These are phyloP conservation scores for Caryopteris hybrid DNA, from an alignment of 305 asterid species.

Conservation along the genomic window DNA sequence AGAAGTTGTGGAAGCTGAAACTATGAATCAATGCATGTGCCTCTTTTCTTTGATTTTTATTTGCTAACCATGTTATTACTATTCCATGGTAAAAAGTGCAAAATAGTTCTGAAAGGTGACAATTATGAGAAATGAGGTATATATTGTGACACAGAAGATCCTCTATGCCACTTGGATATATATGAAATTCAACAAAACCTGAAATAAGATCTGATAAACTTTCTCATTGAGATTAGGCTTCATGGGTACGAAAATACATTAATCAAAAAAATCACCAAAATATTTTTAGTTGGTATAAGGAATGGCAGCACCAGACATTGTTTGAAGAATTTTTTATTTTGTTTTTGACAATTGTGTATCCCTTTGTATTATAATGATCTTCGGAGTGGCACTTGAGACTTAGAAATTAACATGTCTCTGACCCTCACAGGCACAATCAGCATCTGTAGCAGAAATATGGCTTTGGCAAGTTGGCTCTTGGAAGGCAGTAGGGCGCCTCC, in stretches of 20 bases:
- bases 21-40: not conserved
- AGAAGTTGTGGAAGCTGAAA: constrained; percentile 77
- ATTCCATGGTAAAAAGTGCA: not conserved
- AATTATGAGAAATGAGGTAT: not conserved
- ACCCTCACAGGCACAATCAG: constrained; percentile 80
- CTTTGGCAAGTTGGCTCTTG: constrained; percentile 92
- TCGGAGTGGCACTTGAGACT: not conserved
- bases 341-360: not conserved
- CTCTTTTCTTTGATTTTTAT: not conserved
- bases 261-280: no score
- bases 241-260: not conserved
- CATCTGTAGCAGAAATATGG: constrained; percentile 92
- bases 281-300: not conserved
- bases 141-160: no score
- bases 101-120: not conserved
- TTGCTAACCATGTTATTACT: not conserved
- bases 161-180: not conserved
- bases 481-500: constrained; percentile 82
- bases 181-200: not conserved
- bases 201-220: not conserved
- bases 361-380: not conserved
- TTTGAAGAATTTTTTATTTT: not conserved
- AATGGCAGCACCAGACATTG: not conserved
- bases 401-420: not conserved
- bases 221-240: not conserved